Conservation (phyloP, 139 green algal species). For the Auxenochlorella pyrenoidosa region DNA sequence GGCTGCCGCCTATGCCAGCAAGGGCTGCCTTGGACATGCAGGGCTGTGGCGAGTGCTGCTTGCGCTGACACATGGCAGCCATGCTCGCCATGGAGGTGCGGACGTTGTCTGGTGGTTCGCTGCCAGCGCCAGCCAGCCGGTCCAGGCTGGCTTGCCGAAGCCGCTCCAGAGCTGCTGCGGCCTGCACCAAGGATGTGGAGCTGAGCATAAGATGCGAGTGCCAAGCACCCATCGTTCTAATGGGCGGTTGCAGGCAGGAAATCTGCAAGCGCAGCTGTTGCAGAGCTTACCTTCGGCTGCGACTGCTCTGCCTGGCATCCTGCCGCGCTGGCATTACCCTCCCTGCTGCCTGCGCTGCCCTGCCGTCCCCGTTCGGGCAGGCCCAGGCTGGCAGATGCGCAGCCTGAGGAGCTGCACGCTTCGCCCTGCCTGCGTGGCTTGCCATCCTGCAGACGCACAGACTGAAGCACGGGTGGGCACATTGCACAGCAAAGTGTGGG, state of each 20-base stretch:
- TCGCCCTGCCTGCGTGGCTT: background rate
- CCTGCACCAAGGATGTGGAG: background rate
- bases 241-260: too few relatives aligned
- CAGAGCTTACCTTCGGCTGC: too few relatives aligned
- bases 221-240: too few relatives aligned
- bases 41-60: constrained; percentile 14
- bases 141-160: background rate
- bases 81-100: background rate
- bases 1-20: constrained; percentile 14
- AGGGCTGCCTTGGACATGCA: constrained; percentile 14
- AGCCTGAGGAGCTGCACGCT: background rate
- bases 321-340: background rate
- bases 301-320: background rate
- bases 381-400: background rate
- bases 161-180: background rate
- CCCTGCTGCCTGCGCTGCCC: background rate
- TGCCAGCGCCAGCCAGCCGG: background rate
- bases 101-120: background rate
- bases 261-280: too few relatives aligned
- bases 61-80: background rate
- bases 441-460: background rate
- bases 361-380: background rate
- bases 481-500: background rate
- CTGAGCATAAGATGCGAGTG: too few relatives aligned
- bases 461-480: background rate